Base-by-base conservation (phyloP, 768 basidiomycete genomes). In the Polyporus arcularius region DNA sequence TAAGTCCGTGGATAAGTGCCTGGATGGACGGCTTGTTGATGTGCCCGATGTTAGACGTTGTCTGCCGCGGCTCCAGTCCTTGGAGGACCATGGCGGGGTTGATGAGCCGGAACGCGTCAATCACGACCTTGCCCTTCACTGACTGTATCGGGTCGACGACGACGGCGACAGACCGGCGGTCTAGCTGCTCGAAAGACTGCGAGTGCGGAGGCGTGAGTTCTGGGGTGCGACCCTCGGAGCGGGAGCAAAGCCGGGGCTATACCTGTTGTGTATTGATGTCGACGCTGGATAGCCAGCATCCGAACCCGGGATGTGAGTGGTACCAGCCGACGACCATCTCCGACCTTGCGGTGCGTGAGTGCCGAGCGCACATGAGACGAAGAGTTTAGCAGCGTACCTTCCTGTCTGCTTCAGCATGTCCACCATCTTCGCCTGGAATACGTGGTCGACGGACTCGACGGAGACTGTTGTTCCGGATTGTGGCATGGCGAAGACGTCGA, bases 261-360 rank as follows among this genome's bases (percentile, higher is more conserved):
- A 90, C 96, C 80, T 98, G 97, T 71, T 99, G 97, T 4, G 97
- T 99, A 76, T 98, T 97, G 72, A 98, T 95, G 77, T 99, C 97
- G 21, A 98, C 96, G 68, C 94, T 95, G 48, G 96, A 98, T 42
- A 99, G 80, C 97, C 97, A 99, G 74, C 97, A 99, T 4, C 97
- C 97, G 75, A 98, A 99, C 40, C 97, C 97, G 57, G 97, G 97
- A 80, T 99, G 97, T 41, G 97, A 98, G 76, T 99, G 97, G 71
- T 99, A 99, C 97, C 97, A 99, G 4, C 97, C 97, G 1, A 99
- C 97, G 5, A 98, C 97, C 87, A 90, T 92, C 79, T 98, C 97
- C 35, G 96, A 92, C 68, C 96, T 88, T 60, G 15, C 15, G 32
- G 28, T 12, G 0, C 2, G 28, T 61, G 15, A 60, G 46, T n/a